Evolutionary conservation across 257 asterid species (phyloP).

Genomic region (Capsicum rhomboideum): DNA sequence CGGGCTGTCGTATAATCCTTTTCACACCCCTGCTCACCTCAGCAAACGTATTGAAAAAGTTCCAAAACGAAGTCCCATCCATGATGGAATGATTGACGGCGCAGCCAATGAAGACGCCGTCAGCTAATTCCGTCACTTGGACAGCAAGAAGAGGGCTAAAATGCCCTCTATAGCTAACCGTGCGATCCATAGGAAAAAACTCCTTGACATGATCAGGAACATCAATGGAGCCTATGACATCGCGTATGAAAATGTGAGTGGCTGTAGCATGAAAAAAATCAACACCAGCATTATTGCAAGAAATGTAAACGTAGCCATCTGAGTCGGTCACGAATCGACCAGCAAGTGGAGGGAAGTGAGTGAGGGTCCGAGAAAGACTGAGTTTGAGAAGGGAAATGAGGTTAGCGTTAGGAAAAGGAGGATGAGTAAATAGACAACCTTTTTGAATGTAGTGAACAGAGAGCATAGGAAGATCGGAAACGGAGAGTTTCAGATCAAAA

Average conservation of each 20-base stretch:
- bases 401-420: constrained; percentile 14
- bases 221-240: constrained; percentile 17
- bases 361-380: constrained; percentile 37
- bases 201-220: constrained; percentile 31
- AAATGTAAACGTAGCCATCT: constrained; percentile 39
- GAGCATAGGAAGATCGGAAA: constrained; percentile 76
- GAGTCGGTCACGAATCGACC: constrained; percentile 49
- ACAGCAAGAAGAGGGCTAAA: constrained; percentile 44
- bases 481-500: constrained; percentile 49
- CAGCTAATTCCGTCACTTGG: constrained; percentile 57
- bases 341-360: constrained; percentile 62
- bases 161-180: constrained; percentile 57
- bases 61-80: constrained; percentile 67
- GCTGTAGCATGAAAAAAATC: constrained; percentile 41
- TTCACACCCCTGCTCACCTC: constrained; percentile 38
- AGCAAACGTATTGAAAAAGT: constrained; percentile 57
- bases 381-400: constrained; percentile 23
- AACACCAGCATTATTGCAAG: constrained; percentile 51
- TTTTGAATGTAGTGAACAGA: constrained; percentile 73
- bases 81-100: constrained; percentile 58
- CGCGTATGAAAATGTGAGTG: constrained; percentile 24
- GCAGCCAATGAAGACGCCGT: constrained; percentile 65
- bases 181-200: constrained; percentile 35
- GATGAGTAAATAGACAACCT: constrained; percentile 34
- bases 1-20: constrained; percentile 36